A percentile compares a stretch with the other conserved stretches of the same genome.
These are phyloP conservation scores for Ettlia oleoabundans DNA, from an alignment of 139 green algal genomes.

Conservation along the genomic window DNA sequence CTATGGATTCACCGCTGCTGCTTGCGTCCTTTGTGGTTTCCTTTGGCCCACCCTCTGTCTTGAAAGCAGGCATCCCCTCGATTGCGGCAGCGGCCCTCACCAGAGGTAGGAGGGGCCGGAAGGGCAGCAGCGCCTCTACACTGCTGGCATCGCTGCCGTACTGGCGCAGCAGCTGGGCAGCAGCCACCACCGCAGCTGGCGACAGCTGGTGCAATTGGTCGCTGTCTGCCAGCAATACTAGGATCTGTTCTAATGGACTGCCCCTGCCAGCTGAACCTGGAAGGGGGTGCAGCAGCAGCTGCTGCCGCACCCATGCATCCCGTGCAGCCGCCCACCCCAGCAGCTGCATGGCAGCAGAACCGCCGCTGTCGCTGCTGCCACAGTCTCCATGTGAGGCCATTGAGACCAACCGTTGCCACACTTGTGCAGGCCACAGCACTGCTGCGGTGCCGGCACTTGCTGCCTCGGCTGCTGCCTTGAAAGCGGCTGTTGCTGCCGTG, in stretches of 20 bases:
- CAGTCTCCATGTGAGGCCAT: background rate
- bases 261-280: background rate
- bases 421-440: conserved; percentile 15
- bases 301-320: conserved; percentile 7
- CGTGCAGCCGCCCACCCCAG: conserved; percentile 14
- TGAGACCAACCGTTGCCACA: conserved; percentile 25
- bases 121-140: conserved; percentile 8
- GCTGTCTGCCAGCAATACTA: background rate
- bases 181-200: background rate
- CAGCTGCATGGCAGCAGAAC: background rate
- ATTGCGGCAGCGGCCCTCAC: background rate
- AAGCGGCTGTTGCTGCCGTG: background rate
- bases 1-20: too few relatives aligned
- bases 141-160: background rate
- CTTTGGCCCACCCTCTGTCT: background rate
- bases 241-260: background rate
- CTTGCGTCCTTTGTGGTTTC: too few relatives aligned
- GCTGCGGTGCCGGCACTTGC: background rate
- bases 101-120: conserved; percentile 3
- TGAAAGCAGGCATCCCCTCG: conserved; percentile 8
- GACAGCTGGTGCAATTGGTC: background rate
- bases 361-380: background rate
- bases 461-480: background rate
- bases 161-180: background rate
- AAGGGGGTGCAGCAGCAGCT: conserved; percentile 25